phyloP scores from a whole-genome alignment of 495 filamentous ascomycete species.

The Immersiella caudata region DNA sequence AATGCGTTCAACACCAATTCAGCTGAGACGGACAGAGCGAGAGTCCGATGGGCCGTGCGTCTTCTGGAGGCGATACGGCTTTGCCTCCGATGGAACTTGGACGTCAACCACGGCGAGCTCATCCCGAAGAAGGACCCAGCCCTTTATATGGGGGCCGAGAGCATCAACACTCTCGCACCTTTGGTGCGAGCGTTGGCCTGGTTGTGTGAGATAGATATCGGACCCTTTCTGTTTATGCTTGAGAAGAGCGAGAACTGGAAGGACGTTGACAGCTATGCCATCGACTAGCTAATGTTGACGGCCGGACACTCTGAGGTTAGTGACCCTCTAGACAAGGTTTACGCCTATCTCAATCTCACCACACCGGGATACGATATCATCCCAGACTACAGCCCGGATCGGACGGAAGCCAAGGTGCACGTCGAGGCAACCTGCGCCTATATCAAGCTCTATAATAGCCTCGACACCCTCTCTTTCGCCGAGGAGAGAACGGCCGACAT shows the following conservation, averaged over 20 bases:
- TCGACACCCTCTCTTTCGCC: slow-evolving; percentile 8
- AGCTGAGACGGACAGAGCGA: neutral
- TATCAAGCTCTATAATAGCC: neutral
- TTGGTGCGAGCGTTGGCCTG: neutral
- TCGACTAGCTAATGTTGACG: neutral
- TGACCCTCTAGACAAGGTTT: slow-evolving; percentile 16
- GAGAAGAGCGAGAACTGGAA: slow-evolving; percentile 5
- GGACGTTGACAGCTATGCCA: neutral
- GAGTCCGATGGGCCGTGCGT: neutral
- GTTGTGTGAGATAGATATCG: slow-evolving; percentile 2
- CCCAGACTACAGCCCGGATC: slow-evolving; percentile 7
- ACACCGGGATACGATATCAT: neutral
- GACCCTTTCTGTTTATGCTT: slow-evolving; percentile 4
- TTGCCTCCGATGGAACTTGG: slow-evolving; percentile 7
- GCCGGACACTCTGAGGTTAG: slow-evolving; percentile 12
- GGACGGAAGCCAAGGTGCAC: slow-evolving; percentile 1
- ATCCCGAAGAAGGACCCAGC: neutral
- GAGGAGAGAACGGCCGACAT: neutral
- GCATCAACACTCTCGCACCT: neutral
- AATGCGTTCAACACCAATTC: slow-evolving; percentile 4
- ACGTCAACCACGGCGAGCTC: neutral
- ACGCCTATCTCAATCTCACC: slow-evolving; percentile 12
- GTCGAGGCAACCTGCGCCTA: slow-evolving; percentile 1
- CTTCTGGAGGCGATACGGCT: neutral
- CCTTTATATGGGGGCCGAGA: no score